phyloP scores from a whole-genome alignment of 2,329 filamentous ascomycete genomes.

The Fusarium mundagurra region DNA sequence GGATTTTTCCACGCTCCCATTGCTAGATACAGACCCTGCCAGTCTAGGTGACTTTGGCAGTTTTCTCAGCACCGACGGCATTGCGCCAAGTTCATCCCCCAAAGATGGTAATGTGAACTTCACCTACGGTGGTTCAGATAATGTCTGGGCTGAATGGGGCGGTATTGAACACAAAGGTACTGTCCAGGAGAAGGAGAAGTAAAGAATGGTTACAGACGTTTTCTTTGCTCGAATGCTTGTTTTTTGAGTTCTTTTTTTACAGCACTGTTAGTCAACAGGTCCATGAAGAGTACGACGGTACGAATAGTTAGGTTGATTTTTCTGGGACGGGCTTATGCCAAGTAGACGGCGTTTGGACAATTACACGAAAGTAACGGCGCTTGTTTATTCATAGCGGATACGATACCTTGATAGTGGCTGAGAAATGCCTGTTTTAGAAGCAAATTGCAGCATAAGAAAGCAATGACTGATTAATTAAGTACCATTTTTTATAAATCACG shows the following conservation, averaged over 20 bases:
- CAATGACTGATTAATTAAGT: not conserved
- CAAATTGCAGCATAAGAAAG: not conserved
- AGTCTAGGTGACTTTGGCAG: slow-evolving; percentile 58
- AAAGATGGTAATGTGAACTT: slow-evolving; percentile 41
- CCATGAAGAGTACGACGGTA: slow-evolving; percentile 23
- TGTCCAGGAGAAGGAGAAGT: slow-evolving; percentile 35
- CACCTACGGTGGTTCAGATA: slow-evolving; percentile 45
- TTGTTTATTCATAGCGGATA: slow-evolving; percentile 18
- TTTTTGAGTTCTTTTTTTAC: slow-evolving; percentile 15
- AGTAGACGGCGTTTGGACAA: slow-evolving; percentile 31
- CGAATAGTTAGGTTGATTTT: slow-evolving; percentile 13
- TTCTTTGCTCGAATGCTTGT: slow-evolving; percentile 5
- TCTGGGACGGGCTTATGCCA: slow-evolving; percentile 7
- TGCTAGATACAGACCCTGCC: slow-evolving; percentile 50
- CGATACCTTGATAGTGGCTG: slow-evolving; percentile 24
- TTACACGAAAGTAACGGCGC: slow-evolving; percentile 11
- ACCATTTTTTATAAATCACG: not conserved
- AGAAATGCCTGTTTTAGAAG: slow-evolving; percentile 6
- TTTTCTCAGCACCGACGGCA: slow-evolving; percentile 58
- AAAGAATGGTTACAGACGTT: not conserved
- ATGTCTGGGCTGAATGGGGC: slow-evolving; percentile 46
- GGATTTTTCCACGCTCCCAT: slow-evolving; percentile 54
- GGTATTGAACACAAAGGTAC: slow-evolving; percentile 28
- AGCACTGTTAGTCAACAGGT: slow-evolving; percentile 33
- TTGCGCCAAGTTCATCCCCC: slow-evolving; percentile 61